A percentile compares a stretch with the other conserved stretches of the same genome.
phyloP scores from a whole-genome alignment of 179 eudicot species.

The Heliamphora pulchella region DNA sequence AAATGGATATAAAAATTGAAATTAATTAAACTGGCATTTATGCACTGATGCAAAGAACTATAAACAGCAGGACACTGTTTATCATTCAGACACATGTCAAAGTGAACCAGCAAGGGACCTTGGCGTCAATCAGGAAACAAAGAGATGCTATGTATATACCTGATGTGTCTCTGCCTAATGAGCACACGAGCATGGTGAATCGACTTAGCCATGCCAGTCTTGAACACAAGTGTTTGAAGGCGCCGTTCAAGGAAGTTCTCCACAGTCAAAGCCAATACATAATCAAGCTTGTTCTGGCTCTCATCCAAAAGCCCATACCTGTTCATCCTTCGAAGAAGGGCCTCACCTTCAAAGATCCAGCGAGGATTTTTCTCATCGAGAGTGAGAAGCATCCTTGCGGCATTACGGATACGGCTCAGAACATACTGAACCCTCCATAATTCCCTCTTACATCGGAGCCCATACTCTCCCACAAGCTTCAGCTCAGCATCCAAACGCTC shows the following conservation, averaged over 20 bases:
- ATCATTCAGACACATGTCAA: background rate
- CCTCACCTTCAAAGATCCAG: constrained; percentile 54
- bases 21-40: too few relatives aligned
- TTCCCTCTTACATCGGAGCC: constrained; percentile 53
- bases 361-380: constrained; percentile 53
- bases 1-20: too few relatives aligned
- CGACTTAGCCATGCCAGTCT: constrained; percentile 61
- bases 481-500: constrained; percentile 51
- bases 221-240: constrained; percentile 51
- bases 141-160: constrained; percentile 17
- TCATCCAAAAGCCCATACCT: constrained; percentile 41
- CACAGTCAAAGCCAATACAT: constrained; percentile 49
- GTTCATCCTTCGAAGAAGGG: constrained; percentile 46
- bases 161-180: constrained; percentile 47
- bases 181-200: constrained; percentile 55
- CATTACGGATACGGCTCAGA: constrained; percentile 48
- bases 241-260: constrained; percentile 56
- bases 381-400: constrained; percentile 48
- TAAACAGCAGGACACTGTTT: background rate
- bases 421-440: constrained; percentile 49
- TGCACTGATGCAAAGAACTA: too few relatives aligned
- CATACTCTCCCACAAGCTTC: constrained; percentile 61
- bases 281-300: constrained; percentile 56
- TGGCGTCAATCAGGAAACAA: background rate
- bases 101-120: background rate